Percentiles rank a stretch among this genome's conserved stretches.
Conservation (phyloP, 176 grass and related monocot genomes). For the Avena eriantha region DNA sequence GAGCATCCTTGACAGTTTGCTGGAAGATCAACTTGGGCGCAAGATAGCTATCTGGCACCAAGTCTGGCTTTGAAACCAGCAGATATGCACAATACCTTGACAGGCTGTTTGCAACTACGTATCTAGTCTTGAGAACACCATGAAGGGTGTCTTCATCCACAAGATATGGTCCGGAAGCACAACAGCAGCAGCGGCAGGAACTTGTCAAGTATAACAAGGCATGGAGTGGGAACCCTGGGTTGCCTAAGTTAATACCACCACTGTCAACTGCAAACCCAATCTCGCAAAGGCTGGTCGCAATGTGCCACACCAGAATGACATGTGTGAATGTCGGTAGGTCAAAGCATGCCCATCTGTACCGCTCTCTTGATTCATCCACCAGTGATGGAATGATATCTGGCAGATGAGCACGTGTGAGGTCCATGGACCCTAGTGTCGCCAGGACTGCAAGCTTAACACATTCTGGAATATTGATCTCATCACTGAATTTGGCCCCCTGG, state of each 20-base stretch:
- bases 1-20: not conserved
- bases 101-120: slow-evolving; percentile 39
- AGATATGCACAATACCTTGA: slow-evolving; percentile 60
- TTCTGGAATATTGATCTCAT: not conserved
- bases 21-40: slow-evolving; percentile 6
- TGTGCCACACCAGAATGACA: slow-evolving; percentile 51
- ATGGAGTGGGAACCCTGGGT: not conserved
- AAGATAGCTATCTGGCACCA: slow-evolving; percentile 42
- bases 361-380: not conserved
- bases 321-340: not conserved
- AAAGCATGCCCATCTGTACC: not conserved
- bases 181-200: not conserved
- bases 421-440: not conserved
- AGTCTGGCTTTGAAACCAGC: slow-evolving; percentile 40
- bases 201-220: not conserved
- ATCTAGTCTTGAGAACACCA: not conserved
- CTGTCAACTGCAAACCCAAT: not conserved
- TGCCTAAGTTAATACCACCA: not conserved
- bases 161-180: not conserved
- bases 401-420: not conserved
- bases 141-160: not conserved
- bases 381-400: not conserved
- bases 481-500: not conserved
- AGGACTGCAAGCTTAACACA: not conserved
- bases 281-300: slow-evolving; percentile 51